Conservation (phyloP, 2,329 filamentous ascomycete genomes). For the Aureobasidium sp. region DNA sequence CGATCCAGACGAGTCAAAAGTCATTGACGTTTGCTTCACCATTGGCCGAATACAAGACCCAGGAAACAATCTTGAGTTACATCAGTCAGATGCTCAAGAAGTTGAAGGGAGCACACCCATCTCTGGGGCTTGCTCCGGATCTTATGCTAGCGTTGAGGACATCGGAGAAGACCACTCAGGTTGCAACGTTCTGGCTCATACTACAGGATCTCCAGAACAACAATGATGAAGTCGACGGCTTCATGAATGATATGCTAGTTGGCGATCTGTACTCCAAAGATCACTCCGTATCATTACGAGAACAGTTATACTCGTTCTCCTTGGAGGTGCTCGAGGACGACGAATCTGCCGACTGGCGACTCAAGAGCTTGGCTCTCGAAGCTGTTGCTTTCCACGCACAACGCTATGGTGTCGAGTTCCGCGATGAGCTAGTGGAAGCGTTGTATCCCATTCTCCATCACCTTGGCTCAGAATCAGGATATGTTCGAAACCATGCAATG, state of each 20-base stretch:
- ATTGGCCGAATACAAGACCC: constrained; percentile 24
- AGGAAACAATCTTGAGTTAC: constrained; percentile 22
- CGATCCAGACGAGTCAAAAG: neutral
- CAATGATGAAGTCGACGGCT: constrained; percentile 44
- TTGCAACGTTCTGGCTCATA: constrained; percentile 75
- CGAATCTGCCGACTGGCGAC: constrained; percentile 56
- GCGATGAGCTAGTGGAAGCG: constrained; percentile 79
- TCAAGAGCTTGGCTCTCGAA: constrained; percentile 75
- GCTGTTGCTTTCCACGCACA: constrained; percentile 68
- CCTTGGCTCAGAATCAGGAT: constrained; percentile 62
- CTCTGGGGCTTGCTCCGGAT: constrained; percentile 41
- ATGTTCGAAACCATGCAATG: constrained; percentile 74
- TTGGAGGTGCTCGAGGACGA: constrained; percentile 51
- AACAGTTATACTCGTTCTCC: constrained; percentile 65
- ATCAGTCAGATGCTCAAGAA: constrained; percentile 18
- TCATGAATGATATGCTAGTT: constrained; percentile 62
- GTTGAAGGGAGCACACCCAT: neutral
- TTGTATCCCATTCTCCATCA: constrained; percentile 89
- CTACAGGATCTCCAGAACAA: constrained; percentile 62
- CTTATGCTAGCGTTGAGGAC: constrained; percentile 59
- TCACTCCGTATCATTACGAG: constrained; percentile 28
- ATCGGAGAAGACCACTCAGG: constrained; percentile 50
- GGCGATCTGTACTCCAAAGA: constrained; percentile 20
- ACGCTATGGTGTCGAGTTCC: constrained; percentile 61
- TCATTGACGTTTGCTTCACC: constrained; percentile 21